Conservation (phyloP, 306 rosid species). For the Rubus parviflorus region DNA sequence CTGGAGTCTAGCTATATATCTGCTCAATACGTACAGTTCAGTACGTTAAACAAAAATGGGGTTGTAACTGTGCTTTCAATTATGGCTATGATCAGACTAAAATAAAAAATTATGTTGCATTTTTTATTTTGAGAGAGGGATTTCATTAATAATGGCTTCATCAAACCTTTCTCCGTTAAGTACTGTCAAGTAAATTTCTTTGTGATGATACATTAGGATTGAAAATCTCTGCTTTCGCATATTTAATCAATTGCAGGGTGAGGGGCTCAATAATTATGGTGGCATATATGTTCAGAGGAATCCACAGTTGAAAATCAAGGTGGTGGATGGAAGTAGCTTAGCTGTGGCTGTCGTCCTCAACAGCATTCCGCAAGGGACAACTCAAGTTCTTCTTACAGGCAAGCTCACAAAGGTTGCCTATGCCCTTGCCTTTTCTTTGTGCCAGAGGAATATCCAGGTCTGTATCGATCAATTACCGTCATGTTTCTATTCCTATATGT, state of each 20-base stretch:
- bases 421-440: constrained; percentile 52
- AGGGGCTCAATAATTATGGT: constrained; percentile 62
- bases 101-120: no score
- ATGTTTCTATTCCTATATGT: background rate
- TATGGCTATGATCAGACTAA: no score
- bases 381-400: constrained; percentile 63
- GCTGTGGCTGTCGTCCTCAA: constrained; percentile 57
- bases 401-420: constrained; percentile 67
- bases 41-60: no score
- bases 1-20: no score
- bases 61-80: no score
- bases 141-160: no score
- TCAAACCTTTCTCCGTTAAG: no score
- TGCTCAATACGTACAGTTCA: no score
- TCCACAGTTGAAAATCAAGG: constrained; percentile 54
- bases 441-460: constrained; percentile 58
- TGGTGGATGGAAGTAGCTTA: constrained; percentile 78
- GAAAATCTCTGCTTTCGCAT: no score
- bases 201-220: no score
- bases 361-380: constrained; percentile 55
- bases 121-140: no score
- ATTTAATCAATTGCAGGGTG: constrained; percentile 35
- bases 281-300: constrained; percentile 42
- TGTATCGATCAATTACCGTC: background rate
- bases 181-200: no score